Conservation (phyloP, 371 early-diverging fungal species). For the Chytridium lagenaria region DNA sequence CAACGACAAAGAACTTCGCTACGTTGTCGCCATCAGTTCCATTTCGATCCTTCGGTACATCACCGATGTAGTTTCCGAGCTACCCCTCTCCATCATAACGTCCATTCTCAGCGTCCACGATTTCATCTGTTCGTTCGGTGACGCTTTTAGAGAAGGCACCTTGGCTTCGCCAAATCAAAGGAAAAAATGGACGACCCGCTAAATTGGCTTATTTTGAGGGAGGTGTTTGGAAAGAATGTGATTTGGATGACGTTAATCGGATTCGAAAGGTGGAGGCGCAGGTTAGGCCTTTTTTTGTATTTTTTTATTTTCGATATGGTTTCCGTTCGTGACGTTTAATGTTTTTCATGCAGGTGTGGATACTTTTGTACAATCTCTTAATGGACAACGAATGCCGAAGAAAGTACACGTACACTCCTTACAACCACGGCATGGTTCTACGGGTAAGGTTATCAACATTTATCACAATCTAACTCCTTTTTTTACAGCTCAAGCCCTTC, state of each 20-base stretch:
- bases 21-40: conserved; percentile 39
- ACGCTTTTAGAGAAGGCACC: conserved; percentile 45
- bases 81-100: conserved; percentile 44
- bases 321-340: neutral
- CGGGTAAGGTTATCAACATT: conserved; percentile 25
- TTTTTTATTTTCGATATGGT: neutral
- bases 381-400: conserved; percentile 52
- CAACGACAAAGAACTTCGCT: conserved; percentile 38
- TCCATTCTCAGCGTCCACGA: conserved; percentile 47
- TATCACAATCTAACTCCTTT: neutral
- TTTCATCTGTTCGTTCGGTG: conserved; percentile 37
- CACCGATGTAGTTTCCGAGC: conserved; percentile 41
- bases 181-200: neutral
- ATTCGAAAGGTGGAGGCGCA: conserved; percentile 55
- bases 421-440: conserved; percentile 44
- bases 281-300: no score
- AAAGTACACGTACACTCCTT: conserved; percentile 44
- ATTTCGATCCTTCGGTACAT: conserved; percentile 45
- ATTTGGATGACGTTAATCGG: conserved; percentile 38
- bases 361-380: conserved; percentile 55
- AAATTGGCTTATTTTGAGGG: conserved; percentile 40
- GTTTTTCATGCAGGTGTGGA: conserved; percentile 48
- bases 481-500: conserved; percentile 38
- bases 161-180: conserved; percentile 43
- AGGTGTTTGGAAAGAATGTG: conserved; percentile 47